Conservation (phyloP, 2,329 filamentous ascomycete genomes). For the Xylariaceae sp. region DNA sequence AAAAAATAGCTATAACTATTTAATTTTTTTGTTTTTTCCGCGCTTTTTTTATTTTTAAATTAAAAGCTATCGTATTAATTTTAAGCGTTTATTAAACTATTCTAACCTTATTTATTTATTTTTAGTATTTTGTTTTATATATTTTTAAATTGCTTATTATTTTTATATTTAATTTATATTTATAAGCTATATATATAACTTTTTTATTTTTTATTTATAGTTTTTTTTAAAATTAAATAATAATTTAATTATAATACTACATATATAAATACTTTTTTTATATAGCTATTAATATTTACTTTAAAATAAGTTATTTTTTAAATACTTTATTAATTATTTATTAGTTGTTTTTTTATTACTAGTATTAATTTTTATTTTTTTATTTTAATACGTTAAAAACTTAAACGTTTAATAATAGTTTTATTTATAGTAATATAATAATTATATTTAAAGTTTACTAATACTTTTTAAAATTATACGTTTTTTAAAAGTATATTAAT, state of each 20-base stretch:
- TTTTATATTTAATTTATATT: neutral
- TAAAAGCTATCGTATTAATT: neutral
- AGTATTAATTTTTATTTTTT: neutral
- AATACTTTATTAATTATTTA: neutral
- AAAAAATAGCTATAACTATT: no score
- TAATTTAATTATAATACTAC: neutral
- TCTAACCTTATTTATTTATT: neutral
- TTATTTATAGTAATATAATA: slow-evolving; percentile 1
- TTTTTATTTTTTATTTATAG: neutral
- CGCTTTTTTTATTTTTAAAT: neutral
- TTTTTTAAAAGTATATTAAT: no score
- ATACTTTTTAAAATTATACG: no score
- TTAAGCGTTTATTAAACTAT: neutral
- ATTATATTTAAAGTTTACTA: neutral
- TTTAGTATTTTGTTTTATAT: neutral
- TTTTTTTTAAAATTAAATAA: neutral
- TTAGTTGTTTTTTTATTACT: neutral
- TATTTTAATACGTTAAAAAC: neutral
- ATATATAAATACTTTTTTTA: neutral
- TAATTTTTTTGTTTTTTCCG: no score
- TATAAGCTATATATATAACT: neutral
- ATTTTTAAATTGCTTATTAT: neutral
- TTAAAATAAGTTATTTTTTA: neutral
- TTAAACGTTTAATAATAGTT: neutral
- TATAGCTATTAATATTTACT: neutral